Conservation (phyloP, 176 grass and related monocot species). For the Lolium perenne region DNA sequence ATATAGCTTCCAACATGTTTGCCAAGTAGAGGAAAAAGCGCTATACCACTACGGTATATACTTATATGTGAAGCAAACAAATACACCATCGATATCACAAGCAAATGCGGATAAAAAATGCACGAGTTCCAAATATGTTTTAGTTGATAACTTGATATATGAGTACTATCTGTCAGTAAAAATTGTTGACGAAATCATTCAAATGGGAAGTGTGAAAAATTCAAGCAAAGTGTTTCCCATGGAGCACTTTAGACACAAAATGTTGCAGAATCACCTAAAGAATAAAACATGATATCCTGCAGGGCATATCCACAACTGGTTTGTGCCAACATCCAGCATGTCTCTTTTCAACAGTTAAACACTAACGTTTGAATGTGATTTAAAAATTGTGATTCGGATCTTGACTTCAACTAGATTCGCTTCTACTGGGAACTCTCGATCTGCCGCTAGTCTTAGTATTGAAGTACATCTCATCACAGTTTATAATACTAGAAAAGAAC, state of each 20-base stretch:
- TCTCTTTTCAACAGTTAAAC: not conserved
- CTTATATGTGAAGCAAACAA: conserved; percentile 22
- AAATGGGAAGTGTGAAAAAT: not conserved
- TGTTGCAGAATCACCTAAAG: not conserved
- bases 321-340: not conserved
- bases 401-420: not conserved
- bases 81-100: not conserved
- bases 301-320: not conserved
- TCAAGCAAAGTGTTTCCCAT: not conserved
- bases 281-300: not conserved
- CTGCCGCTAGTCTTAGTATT: no score
- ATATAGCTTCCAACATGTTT: not conserved
- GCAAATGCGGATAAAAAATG: not conserved
- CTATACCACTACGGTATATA: not conserved
- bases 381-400: not conserved
- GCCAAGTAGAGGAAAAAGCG: not conserved
- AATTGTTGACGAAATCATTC: not conserved
- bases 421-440: not conserved
- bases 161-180: not conserved
- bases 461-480: not conserved
- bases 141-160: conserved; percentile 12
- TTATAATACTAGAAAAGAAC: not conserved
- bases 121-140: not conserved
- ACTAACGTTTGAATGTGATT: not conserved
- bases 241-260: not conserved